Evolutionary conservation across 306 rosid species (phyloP).

Genomic region (Fagus sylvatica): DNA sequence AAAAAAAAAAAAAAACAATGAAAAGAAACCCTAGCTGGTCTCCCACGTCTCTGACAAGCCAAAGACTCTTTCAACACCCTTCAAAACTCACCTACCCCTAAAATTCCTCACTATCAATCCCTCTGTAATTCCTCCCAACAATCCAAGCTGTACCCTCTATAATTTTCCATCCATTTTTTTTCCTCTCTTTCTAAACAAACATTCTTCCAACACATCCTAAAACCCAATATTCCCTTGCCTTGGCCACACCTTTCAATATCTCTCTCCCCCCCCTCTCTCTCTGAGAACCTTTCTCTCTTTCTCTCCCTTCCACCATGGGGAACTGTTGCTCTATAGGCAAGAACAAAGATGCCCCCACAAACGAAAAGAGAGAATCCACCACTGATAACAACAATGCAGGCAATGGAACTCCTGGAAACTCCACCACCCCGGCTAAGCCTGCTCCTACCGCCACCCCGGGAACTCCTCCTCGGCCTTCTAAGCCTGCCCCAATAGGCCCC

Average conservation of each 20-base stretch:
- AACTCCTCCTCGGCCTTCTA: constrained; percentile 33
- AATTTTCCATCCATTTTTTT: constrained; percentile 31
- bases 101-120: constrained; percentile 67
- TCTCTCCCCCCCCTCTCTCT: not conserved
- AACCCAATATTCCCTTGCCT: constrained; percentile 38
- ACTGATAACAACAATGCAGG: not conserved
- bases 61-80: constrained; percentile 39
- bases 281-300: constrained; percentile 10
- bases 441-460: constrained; percentile 29
- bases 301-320: constrained; percentile 63
- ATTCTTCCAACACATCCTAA: constrained; percentile 39
- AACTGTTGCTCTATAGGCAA: constrained; percentile 85
- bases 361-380: constrained; percentile 36
- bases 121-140: constrained; percentile 34
- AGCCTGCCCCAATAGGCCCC: constrained; percentile 46
- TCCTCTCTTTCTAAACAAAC: constrained; percentile 16
- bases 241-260: constrained; percentile 15
- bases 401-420: not conserved
- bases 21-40: not conserved
- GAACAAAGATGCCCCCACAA: constrained; percentile 37
- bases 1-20: not conserved
- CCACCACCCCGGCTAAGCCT: constrained; percentile 29
- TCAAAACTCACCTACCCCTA: constrained; percentile 34
- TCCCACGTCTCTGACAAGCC: constrained; percentile 17
- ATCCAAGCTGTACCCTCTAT: constrained; percentile 45